Percentiles rank a stretch among this genome's conserved stretches.
Conservation (phyloP, 2,329 filamentous ascomycete species). For the Cercospora citrullina region DNA sequence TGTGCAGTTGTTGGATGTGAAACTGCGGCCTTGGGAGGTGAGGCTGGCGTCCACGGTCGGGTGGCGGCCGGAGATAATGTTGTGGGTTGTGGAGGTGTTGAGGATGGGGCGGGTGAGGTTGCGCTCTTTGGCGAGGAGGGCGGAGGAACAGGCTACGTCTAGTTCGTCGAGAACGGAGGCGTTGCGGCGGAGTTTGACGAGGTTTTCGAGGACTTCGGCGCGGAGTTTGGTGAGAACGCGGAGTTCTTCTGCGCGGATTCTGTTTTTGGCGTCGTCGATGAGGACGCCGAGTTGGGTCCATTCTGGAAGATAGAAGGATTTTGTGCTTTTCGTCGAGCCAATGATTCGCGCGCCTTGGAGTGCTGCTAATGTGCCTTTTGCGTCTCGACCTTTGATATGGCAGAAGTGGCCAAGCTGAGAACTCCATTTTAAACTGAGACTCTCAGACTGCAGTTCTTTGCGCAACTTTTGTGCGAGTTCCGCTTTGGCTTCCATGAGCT, state of each 20-base stretch:
- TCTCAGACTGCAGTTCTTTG: conserved; percentile 55
- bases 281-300: conserved; percentile 80
- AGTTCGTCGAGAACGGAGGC: conserved; percentile 90
- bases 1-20: conserved; percentile 82
- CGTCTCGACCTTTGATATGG: conserved; percentile 82
- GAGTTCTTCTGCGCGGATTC: conserved; percentile 82
- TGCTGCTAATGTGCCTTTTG: conserved; percentile 47
- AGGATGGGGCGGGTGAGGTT: conserved; percentile 72
- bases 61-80: conserved; percentile 83
- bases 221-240: conserved; percentile 74
- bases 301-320: conserved; percentile 77
- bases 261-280: conserved; percentile 74
- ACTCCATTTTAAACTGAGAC: conserved; percentile 79
- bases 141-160: conserved; percentile 85
- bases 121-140: conserved; percentile 73
- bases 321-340: conserved; percentile 78
- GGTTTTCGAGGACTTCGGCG: conserved; percentile 72
- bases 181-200: conserved; percentile 85
- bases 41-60: conserved; percentile 88
- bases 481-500: conserved; percentile 61
- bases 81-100: conserved; percentile 63
- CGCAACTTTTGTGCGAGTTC: conserved; percentile 63
- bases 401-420: conserved; percentile 86
- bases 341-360: conserved; percentile 57
- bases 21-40: conserved; percentile 73